Base-by-base conservation (phyloP, 1,139 yeast species). In the Suhomyces chickasaworum region DNA sequence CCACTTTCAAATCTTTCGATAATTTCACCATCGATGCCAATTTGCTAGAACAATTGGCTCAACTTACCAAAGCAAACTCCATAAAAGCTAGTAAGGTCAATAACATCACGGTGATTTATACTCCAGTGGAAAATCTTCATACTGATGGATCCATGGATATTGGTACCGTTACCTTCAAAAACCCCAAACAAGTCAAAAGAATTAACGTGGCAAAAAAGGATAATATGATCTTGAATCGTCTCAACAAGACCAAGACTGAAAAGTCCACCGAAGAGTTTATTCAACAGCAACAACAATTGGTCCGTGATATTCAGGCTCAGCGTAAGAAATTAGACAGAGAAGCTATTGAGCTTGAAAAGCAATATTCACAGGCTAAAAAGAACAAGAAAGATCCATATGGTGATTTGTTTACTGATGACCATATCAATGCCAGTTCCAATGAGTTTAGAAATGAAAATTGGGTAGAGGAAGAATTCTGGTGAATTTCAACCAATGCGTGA, bases 91-190 rank as follows among this genome's bases (percentile, higher is more conserved):
- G 83, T 65, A 89, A 89, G 60, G 65, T 79, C 55, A 82, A 83
- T 58, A 84, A 85, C 57, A 73, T 87, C 47, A 81, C 86, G 0
- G 78, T 89, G 13, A 79, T 89, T 43, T 83, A 83, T 57, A 88
- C 96, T 0, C 90, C 95, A 0, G 89, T 89, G 75, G 76, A 77
- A 37, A 89, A 89, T 60, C 69, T 89, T 46, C 77, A 78, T 42
- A 85, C 87, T 52, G 83, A 82, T 46, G 86, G 86, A 4, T 78
- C 80, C 34, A 88, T 87, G 95, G 90, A 81, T 42, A 80, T 79
- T n/a, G 96, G 96, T 4, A 89, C 90, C 39, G 96, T 88, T 4
- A 80, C 89, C 1, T 89, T 87, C 64, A 72, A 77, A 39, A 82
- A 84, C 46, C 75, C 75, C 3, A 74, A 75, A 50, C 66, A 67